phyloP scores from a whole-genome alignment of 352 stramenopile species.

The Pythium grandisporangium region DNA sequence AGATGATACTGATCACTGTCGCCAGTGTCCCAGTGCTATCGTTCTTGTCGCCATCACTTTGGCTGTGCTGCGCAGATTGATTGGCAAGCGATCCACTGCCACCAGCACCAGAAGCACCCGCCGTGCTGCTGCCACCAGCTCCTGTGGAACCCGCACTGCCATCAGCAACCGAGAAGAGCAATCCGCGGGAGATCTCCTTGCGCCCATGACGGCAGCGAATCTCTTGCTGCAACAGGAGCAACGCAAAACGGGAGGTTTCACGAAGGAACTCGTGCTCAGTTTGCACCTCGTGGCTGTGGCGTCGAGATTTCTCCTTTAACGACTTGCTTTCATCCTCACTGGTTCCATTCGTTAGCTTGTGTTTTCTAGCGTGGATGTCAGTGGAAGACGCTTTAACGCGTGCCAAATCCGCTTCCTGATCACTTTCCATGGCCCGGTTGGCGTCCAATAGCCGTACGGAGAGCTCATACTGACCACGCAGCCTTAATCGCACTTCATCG shows the following conservation, averaged over 20 bases:
- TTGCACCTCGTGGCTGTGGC: neutral
- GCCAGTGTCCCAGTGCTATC: constrained; percentile 35
- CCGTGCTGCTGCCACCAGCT: too few species aligned
- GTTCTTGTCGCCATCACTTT: constrained; percentile 22
- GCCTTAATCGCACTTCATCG: constrained; percentile 67
- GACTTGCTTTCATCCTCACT: too few species aligned
- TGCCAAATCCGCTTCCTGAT: neutral
- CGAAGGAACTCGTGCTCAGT: constrained; percentile 30
- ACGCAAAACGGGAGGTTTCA: constrained; percentile 55
- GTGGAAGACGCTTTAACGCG: neutral
- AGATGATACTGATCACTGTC: constrained; percentile 54
- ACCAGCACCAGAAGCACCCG: too few species aligned
- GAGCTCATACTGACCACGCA: constrained; percentile 69
- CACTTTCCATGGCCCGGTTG: constrained; percentile 14
- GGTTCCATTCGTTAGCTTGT: neutral
- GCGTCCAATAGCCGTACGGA: constrained; percentile 64
- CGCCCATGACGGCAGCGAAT: constrained; percentile 65
- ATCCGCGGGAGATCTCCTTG: constrained; percentile 51
- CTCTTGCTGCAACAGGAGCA: constrained; percentile 74
- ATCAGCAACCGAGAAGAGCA: constrained; percentile 38
- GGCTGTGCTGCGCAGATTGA: neutral
- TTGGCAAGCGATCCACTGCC: constrained; percentile 4
- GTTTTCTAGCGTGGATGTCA: neutral
- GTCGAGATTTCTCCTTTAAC: neutral
- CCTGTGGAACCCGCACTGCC: too few species aligned